phyloP scores from a whole-genome alignment of 371 early-diverging fungal species.

The Mortierella sp. region DNA sequence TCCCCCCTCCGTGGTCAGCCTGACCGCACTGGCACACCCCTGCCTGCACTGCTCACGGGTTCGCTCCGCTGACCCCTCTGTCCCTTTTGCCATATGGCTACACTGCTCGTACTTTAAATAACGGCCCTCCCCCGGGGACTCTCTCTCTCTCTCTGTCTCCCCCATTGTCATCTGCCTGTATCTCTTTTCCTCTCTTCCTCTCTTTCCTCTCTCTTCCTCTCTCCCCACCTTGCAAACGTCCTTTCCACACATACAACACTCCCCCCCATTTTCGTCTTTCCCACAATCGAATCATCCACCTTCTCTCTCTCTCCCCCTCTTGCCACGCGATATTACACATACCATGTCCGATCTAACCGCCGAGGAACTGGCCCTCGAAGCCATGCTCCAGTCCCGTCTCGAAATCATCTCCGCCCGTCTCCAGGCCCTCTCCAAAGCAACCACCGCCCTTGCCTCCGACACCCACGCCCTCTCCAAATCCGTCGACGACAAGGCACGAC shows the following conservation, averaged over 20 bases:
- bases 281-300: too few species aligned
- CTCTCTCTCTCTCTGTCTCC: too few species aligned
- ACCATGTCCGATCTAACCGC: conserved; percentile 40
- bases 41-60: too few species aligned
- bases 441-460: conserved; percentile 11
- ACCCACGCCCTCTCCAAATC: conserved; percentile 20
- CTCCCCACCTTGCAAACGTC: not conserved
- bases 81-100: too few species aligned
- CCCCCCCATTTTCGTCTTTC: too few species aligned
- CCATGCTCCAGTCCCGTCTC: conserved; percentile 45
- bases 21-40: too few species aligned
- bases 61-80: too few species aligned
- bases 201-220: conserved; percentile 1
- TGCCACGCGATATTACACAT: not conserved
- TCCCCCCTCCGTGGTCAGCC: too few species aligned
- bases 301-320: not conserved
- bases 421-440: conserved; percentile 11
- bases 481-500: conserved; percentile 27
- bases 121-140: too few species aligned
- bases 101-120: too few species aligned
- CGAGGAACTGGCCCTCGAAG: conserved; percentile 41
- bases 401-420: conserved; percentile 34
- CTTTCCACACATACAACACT: conserved; percentile 1
- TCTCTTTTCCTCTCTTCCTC: conserved; percentile 1
- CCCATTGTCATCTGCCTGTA: too few species aligned